Base-by-base conservation (phyloP, 768 basidiomycete genomes). In the Pulveroboletus sp. region DNA sequence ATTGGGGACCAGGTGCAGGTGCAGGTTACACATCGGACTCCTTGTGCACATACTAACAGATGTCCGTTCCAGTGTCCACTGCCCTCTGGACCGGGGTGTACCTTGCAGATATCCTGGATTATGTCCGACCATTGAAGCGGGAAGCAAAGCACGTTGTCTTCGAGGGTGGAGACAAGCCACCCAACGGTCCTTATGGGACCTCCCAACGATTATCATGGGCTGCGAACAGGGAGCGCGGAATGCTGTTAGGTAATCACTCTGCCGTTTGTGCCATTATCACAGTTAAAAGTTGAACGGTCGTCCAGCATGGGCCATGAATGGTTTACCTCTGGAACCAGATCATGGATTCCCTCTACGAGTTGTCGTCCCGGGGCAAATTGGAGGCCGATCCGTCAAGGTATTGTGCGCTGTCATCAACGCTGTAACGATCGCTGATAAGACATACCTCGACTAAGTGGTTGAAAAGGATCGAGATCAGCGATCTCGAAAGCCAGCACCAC, bases 291-390 rank as follows among this genome's bases (percentile, higher is more conserved):
- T n/a, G 43, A 36, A 34, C 16, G 8, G 0, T 19, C 20, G 23
- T 40, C 32, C 16, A 64, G 72, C 72, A 7, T 76, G 80, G 79
- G 75, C 71, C 13, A 82, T 83, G 81, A 83, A 83, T 49, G 82
- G 82, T 2, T 62, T 75, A 20, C 73, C 76, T 55, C 62, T 85
- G 8, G 74, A 76, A 39, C 81, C 81, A 6, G 83, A 85, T 54
- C 83, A 86, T 51, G 83, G 83, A 11, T 82, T 74, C 55, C 83
- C 83, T 1, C 58, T 85, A n/a, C 73, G 83, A n/a, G 62, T 83
- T 5, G 70, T 85, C 50, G 71, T 85, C 0, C 82, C 83, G 0
- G 79, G 79, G 5, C 77, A 81, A 47, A 83, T 85, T 37, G 83
- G 83, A 22, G 83, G 81, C 5, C 68, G 79, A 23, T 76, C 73